These are phyloP conservation scores for Neltuma alba DNA, from an alignment of 306 rosid genomes.

Conservation along the genomic window DNA sequence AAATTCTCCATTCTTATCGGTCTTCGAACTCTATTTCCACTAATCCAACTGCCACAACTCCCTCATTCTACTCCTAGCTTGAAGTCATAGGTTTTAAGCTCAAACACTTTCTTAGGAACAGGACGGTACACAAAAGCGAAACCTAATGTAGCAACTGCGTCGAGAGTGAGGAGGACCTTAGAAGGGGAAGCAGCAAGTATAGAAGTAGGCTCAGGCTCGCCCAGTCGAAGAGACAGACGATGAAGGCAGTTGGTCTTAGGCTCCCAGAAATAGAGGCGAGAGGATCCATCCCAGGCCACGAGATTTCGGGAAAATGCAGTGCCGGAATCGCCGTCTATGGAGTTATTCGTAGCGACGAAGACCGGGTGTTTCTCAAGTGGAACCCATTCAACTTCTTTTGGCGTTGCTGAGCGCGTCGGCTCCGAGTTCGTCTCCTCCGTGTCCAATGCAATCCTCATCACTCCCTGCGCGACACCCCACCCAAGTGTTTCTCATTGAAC, in stretches of 20 bases:
- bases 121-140: not conserved
- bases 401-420: constrained; percentile 53
- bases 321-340: constrained; percentile 8
- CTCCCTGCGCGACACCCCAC: not conserved
- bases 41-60: not conserved
- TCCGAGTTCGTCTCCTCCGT: constrained; percentile 45
- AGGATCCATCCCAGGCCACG: constrained; percentile 79
- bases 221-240: constrained; percentile 78
- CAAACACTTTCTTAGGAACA: not conserved
- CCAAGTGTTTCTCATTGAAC: not conserved
- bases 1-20: not conserved
- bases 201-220: constrained; percentile 84
- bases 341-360: constrained; percentile 48
- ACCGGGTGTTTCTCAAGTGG: constrained; percentile 75
- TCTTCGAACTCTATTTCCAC: not conserved
- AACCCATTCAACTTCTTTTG: constrained; percentile 77
- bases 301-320: constrained; percentile 49
- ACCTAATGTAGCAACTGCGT: not conserved
- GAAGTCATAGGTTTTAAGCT: not conserved
- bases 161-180: constrained; percentile 50
- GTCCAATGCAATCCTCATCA: constrained; percentile 61
- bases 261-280: constrained; percentile 93
- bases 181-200: constrained; percentile 83
- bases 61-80: not conserved
- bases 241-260: constrained; percentile 54